A percentile compares a stretch with the other conserved stretches of the same genome.
Evolutionary conservation across 1,139 yeast genomes (phyloP).

Genomic region (Arxiozyma telluris): DNA sequence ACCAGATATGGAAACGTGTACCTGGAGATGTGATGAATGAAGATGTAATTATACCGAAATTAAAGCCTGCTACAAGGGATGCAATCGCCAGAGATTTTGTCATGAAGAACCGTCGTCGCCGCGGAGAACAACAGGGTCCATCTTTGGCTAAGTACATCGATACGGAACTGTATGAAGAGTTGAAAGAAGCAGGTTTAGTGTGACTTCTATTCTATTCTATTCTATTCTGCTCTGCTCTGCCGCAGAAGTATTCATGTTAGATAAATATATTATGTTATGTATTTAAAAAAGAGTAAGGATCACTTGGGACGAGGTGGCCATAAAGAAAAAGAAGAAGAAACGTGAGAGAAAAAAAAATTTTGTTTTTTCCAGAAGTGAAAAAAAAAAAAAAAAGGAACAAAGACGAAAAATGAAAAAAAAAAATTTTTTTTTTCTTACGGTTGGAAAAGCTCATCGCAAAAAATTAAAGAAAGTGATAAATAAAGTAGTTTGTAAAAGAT

Average conservation of each 20-base stretch:
- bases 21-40: constrained; percentile 89
- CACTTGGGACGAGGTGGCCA: not conserved
- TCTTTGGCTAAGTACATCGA: constrained; percentile 63
- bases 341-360: too few species aligned
- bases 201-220: constrained; percentile 6
- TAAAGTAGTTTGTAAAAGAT: not conserved
- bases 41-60: constrained; percentile 51
- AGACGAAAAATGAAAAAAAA: too few species aligned
- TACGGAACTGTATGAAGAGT: constrained; percentile 43
- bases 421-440: not conserved
- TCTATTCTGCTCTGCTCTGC: too few species aligned
- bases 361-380: too few species aligned
- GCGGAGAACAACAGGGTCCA: constrained; percentile 79
- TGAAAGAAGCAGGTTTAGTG: constrained; percentile 42
- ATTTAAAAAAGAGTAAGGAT: not conserved
- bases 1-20: constrained; percentile 55
- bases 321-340: too few species aligned
- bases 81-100: constrained; percentile 84
- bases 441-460: constrained; percentile 2
- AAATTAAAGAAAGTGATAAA: constrained; percentile 4
- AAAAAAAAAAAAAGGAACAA: too few species aligned
- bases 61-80: constrained; percentile 63
- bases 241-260: too few species aligned
- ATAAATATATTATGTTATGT: too few species aligned
- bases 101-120: constrained; percentile 77